These are phyloP conservation scores for Hypoxylon intermedium DNA, from an alignment of 495 filamentous ascomycete species.

Conservation along the genomic window DNA sequence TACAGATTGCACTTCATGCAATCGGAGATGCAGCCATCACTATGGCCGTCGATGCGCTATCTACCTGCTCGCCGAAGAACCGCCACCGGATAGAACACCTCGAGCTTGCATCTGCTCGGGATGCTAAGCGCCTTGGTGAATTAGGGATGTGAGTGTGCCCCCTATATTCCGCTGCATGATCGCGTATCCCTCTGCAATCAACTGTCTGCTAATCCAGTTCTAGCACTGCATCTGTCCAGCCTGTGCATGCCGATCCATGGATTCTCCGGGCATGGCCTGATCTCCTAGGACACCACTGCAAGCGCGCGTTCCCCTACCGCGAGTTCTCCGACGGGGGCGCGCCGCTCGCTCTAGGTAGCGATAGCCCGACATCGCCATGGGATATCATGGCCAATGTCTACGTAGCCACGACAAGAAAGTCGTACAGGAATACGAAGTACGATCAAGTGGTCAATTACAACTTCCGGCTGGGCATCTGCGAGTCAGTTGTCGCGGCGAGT, in stretches of 20 bases:
- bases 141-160: slow-evolving; percentile 51
- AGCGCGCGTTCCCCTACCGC: slow-evolving; percentile 66
- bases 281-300: slow-evolving; percentile 62
- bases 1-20: slow-evolving; percentile 67
- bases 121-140: slow-evolving; percentile 59
- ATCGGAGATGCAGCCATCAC: slow-evolving; percentile 67
- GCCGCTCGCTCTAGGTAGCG: slow-evolving; percentile 64
- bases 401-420: slow-evolving; percentile 63
- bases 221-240: slow-evolving; percentile 65
- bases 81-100: slow-evolving; percentile 70
- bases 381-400: slow-evolving; percentile 63
- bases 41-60: slow-evolving; percentile 62
- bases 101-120: slow-evolving; percentile 62
- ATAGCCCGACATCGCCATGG: slow-evolving; percentile 67
- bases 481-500: slow-evolving; percentile 62
- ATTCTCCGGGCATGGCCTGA: slow-evolving; percentile 66
- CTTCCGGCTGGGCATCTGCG: slow-evolving; percentile 60
- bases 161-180: neutral
- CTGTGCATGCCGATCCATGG: slow-evolving; percentile 69
- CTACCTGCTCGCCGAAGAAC: slow-evolving; percentile 49
- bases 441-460: slow-evolving; percentile 58
- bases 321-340: slow-evolving; percentile 64
- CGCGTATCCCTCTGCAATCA: neutral
- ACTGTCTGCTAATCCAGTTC: slow-evolving; percentile 5
- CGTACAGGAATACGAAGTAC: slow-evolving; percentile 55